Evolutionary conservation across 2,329 filamentous ascomycete genomes (phyloP), one percentile per base, ranked within the genome.

Genomic region (Paracamarosporium sp.): DNA sequence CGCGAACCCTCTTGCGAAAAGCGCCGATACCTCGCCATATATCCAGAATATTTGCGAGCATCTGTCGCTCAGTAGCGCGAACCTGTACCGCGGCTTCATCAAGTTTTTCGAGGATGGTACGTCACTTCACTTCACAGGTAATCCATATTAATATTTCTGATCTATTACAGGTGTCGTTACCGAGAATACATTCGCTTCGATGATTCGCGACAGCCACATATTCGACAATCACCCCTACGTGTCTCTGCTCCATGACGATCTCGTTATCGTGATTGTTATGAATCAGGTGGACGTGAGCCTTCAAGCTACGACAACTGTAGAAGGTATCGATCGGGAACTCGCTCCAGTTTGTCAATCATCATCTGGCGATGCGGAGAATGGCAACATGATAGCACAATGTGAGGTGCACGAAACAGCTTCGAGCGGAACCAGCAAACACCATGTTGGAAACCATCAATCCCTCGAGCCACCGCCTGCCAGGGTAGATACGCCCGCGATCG

Each of bases 41-140:
- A 28, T 50, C 8, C 13, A 50, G 5, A 40, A 50, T 5, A 40
- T 50, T 6, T 50, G 47, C 15, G 22, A n/a, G 6, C 30, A 17
- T 15, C n/a, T 40, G 24, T 28, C 47, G 24, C 33, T 27, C 17
- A 17, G 6, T 9, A 40, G n/a, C 13, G 33, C 36, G 5, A 20
- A 15, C 1, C 8, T 33, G 5, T 52, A 52, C 11, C 38, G 50
- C n/a, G n/a, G n/a, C 24, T 11, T 33, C 36, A 52, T 52, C n/a
- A 24, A 43, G 25, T 31, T 15, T 24, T 52, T 52, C 25, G 50
- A 52, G 38, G 17, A 52, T 22, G 50, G 50, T 52, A 44, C 20
- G 25, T 43, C 27, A 5, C 3, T 31, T 51, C 5, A 20, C 3
- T 11, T 35, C 13, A 5, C 41, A 13, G 5, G 11, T 4, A 1